Percentiles rank a stretch among this genome's conserved stretches.
These are phyloP conservation scores for Rhododendron williamsianum DNA, from an alignment of 148 eudicot species.

Conservation along the genomic window DNA sequence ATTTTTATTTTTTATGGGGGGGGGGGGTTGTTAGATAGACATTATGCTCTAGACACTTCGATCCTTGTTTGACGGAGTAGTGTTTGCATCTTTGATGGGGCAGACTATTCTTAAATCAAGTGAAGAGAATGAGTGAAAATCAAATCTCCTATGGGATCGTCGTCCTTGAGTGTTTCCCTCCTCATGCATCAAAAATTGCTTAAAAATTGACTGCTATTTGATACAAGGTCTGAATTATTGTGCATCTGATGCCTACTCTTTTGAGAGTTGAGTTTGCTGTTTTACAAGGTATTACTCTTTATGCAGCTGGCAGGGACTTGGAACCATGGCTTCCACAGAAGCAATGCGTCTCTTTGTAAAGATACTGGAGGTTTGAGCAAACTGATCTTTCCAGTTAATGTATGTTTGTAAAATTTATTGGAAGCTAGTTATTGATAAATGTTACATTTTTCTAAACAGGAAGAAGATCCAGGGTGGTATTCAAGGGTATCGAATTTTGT, in stretches of 20 bases:
- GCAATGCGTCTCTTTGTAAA: conserved; percentile 99
- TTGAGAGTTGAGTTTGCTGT: neutral
- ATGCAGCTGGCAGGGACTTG: conserved; percentile 91
- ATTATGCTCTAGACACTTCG: neutral
- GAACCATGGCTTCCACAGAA: conserved; percentile 87
- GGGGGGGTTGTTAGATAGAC: neutral
- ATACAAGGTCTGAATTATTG: neutral
- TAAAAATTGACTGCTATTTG: neutral
- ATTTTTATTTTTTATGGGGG: neutral
- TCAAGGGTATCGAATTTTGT: conserved; percentile 62
- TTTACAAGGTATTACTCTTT: conserved; percentile 7
- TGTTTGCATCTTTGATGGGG: neutral
- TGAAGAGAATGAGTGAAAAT: neutral
- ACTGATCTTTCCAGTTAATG: neutral
- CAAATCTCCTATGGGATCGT: neutral
- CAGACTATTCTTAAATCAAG: neutral
- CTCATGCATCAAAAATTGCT: neutral
- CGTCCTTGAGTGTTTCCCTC: neutral
- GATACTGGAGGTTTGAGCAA: conserved; percentile 72
- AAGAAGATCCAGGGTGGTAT: conserved; percentile 99
- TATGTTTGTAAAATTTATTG: neutral
- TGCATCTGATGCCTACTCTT: neutral
- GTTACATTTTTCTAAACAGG: conserved; percentile 32
- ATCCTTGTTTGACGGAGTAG: neutral
- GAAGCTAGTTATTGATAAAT: neutral